phyloP scores from a whole-genome alignment of 2,329 filamentous ascomycete species.

The Alternaria viburni region DNA sequence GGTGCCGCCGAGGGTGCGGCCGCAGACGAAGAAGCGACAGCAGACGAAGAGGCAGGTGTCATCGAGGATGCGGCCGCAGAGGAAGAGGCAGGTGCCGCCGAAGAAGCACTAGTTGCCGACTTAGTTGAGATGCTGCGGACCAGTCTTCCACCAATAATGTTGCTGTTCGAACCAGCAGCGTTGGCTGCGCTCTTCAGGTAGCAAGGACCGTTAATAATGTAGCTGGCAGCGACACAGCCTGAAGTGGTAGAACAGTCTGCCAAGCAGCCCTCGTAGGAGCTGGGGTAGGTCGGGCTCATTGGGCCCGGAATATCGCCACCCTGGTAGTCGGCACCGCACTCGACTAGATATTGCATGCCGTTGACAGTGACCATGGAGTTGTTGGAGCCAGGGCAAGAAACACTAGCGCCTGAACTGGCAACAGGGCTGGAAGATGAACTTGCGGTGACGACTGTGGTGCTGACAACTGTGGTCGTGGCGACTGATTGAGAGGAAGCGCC shows the following conservation, averaged over 20 bases:
- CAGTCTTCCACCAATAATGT: constrained; percentile 24
- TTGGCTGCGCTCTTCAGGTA: constrained; percentile 21
- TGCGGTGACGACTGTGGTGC: neutral
- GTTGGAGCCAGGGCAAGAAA: constrained; percentile 16
- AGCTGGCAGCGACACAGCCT: constrained; percentile 29
- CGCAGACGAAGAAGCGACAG: neutral
- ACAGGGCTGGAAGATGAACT: neutral
- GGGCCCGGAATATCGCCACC: constrained; percentile 4
- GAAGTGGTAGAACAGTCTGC: constrained; percentile 18
- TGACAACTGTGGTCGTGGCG: neutral
- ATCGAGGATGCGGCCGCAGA: neutral
- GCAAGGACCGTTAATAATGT: constrained; percentile 19
- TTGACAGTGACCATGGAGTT: neutral
- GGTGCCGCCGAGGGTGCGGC: neutral
- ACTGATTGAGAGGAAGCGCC: neutral
- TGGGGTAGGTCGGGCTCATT: constrained; percentile 13
- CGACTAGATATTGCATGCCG: constrained; percentile 7
- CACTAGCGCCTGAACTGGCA: neutral
- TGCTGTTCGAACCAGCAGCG: constrained; percentile 3
- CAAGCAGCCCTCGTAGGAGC: constrained; percentile 24
- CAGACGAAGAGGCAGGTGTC: neutral
- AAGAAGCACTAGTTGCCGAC: neutral
- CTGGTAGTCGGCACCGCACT: constrained; percentile 15
- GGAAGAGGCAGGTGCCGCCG: neutral
- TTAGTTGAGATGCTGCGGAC: neutral